These are phyloP conservation scores for Purshia tridentata DNA, from an alignment of 306 rosid genomes.

Conservation along the genomic window DNA sequence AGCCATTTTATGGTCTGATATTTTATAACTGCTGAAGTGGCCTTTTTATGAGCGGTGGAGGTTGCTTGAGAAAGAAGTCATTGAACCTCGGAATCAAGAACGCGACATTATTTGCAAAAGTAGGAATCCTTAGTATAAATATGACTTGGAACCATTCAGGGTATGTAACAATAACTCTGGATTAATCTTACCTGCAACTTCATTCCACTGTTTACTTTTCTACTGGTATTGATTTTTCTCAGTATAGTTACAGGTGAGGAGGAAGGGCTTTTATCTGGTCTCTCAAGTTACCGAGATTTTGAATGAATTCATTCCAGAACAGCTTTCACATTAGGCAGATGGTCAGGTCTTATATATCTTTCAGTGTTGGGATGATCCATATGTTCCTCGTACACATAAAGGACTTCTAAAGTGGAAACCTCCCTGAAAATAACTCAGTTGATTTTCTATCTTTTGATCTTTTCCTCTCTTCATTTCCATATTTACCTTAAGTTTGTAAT, in stretches of 20 bases:
- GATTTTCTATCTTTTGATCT: slow-evolving; percentile 54
- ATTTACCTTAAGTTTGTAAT: slow-evolving; percentile 18
- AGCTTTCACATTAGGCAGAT: slow-evolving; percentile 91
- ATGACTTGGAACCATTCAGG: slow-evolving; percentile 95
- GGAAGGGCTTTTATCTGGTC: slow-evolving; percentile 95
- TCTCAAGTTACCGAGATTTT: slow-evolving; percentile 78
- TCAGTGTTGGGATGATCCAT: slow-evolving; percentile 98
- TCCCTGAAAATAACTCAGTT: slow-evolving; percentile 62
- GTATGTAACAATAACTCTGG: slow-evolving; percentile 39
- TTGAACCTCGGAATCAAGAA: slow-evolving; percentile 90
- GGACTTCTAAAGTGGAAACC: slow-evolving; percentile 93
- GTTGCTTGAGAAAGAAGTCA: slow-evolving; percentile 97
- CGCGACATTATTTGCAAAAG: slow-evolving; percentile 56
- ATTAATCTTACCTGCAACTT: not conserved
- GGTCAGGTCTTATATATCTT: slow-evolving; percentile 87
- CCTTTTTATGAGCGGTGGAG: slow-evolving; percentile 96
- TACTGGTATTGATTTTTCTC: slow-evolving; percentile 29
- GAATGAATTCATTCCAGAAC: slow-evolving; percentile 73
- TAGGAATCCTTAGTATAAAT: slow-evolving; percentile 73
- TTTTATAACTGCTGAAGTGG: slow-evolving; percentile 57
- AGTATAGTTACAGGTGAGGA: slow-evolving; percentile 70
- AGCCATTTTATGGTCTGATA: slow-evolving; percentile 26
- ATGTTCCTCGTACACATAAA: slow-evolving; percentile 88
- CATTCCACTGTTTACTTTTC: not conserved
- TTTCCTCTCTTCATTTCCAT: slow-evolving; percentile 18